Base-by-base conservation (phyloP, 2,329 filamentous ascomycete species). In the Colletotrichum sp. region DNA sequence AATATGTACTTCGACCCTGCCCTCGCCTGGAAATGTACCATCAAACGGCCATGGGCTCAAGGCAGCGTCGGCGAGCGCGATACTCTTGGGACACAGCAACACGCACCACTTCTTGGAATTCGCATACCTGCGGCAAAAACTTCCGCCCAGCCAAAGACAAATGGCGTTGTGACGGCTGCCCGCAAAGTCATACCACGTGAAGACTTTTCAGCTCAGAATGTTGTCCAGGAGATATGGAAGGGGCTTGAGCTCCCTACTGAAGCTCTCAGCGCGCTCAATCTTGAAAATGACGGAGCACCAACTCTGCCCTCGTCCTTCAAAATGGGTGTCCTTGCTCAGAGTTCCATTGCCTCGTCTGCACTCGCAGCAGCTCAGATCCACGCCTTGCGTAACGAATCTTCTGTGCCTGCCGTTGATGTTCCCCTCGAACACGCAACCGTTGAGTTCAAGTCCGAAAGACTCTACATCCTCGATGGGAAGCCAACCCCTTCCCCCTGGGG, bases 401-500 rank as follows among this genome's bases (percentile, higher is more conserved):
- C 75, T 0, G 72, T 87, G 0, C 85, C 87, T 0, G 76, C 30
- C 0, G 85, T 90, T 3, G 84, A 79, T 2, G 87, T 91, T 1
- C 82, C 85, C 2, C 81, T 85, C 0, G 81, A 85, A 27, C 88
- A 90, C 76, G 89, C 90, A 1, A 81, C 83, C 8, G 79, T 87
- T 5, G 90, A 92, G 76, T 92, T 90, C 81, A 86, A 87, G 27
- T 91, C 89, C 0, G 89, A 91, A 76, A 81, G 86, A 2, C 80
- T 91, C 2, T 90, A 90, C 72, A 81, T 80, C 0, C 79, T 92
- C 5, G 80, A 87, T 28, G 85, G 83, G 5, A 80, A 82, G n/a
- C 79, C 82, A 2, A 34, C 81, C 0, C 78, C 81, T 0, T 81
- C 84, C 0, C 68, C 82, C 0, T 88, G 85, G 82, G 86, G 85